Evolutionary conservation across 139 green algal genomes (phyloP), one percentile per base, ranked within the genome.

Genomic region (Chlorella sp.): DNA sequence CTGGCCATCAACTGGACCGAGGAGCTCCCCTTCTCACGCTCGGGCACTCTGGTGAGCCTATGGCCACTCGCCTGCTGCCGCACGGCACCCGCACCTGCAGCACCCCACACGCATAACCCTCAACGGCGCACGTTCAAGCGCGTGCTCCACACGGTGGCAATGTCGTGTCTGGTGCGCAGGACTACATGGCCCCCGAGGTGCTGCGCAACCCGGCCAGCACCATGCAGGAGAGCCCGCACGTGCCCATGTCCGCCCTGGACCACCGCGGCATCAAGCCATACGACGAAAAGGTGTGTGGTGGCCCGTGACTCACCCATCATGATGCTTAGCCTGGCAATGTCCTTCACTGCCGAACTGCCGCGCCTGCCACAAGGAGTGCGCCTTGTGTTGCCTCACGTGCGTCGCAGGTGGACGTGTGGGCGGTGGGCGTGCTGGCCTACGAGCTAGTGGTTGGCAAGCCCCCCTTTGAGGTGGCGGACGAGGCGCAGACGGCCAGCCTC

Each of bases 371-470:
- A n/a, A n/a, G n/a, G n/a, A n/a, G n/a, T n/a, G n/a, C n/a, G 42
- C 42, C 42, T 55, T 10, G 42, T 55, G 42, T 55, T 55, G 42
- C 17, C 10, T 55, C 42, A 26, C 42, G n/a, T n/a, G 74, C 67
- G 4, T 61, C 69, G 17, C 81, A 85, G 34, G 90, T 92, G 51
- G 81, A 87, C 67, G 82, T 94, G 5, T 96, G 91, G 91, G 89
- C 90, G 22, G 82, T 89, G 29, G 91, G 91, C 10, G 87, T 93
- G 34, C 80, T 96, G 70, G 89, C 88, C 0, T 96, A 95, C 59
- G 91, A 96, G 86, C 81, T 94, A 36, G 77, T 96, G 49, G 81
- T 85, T 35, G 88, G 89, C 22, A 73, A 77, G 75, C 83, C 83
- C n/a, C 83, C 83, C 0, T 88, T 88, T 71, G 83, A 88, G 73